Evolutionary conservation across 306 rosid genomes (phyloP).

Genomic region (Arachis stenosperma): DNA sequence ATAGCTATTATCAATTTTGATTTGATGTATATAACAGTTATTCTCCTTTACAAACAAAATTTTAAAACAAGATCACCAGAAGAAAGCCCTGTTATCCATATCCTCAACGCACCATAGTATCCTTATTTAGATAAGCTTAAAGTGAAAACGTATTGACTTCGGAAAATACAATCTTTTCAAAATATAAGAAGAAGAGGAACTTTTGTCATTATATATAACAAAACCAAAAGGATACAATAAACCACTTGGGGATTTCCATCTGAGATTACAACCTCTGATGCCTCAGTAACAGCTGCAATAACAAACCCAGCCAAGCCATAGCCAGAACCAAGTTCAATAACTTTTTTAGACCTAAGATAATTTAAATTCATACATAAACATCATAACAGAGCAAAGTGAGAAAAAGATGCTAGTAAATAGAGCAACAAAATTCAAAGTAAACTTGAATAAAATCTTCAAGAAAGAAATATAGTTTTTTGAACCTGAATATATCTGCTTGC

Average conservation of each 20-base stretch:
- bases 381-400: conserved; percentile 19
- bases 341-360: conserved; percentile 72
- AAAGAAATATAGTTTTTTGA: conserved; percentile 26
- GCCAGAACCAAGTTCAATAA: conserved; percentile 94
- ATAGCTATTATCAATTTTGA: conserved; percentile 22
- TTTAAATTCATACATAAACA: conserved; percentile 24
- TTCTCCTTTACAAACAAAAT: conserved; percentile 7
- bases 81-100: background rate
- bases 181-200: conserved; percentile 13
- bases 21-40: background rate
- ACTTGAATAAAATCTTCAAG: conserved; percentile 16
- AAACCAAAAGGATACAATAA: conserved; percentile 76
- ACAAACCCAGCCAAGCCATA: conserved; percentile 94
- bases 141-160: background rate
- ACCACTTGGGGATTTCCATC: conserved; percentile 97
- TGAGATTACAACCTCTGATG: conserved; percentile 83
- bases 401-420: conserved; percentile 30
- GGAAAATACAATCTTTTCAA: conserved; percentile 2
- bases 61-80: conserved; percentile 10
- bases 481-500: conserved; percentile 73
- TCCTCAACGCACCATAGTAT: conserved; percentile 10
- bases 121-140: conserved; percentile 11
- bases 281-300: conserved; percentile 77
- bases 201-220: conserved; percentile 12
- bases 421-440: conserved; percentile 6